Evolutionary conservation across 176 grass and related monocot genomes (phyloP), one percentile per base, ranked within the genome.

Genomic region (Urochloa ruziziensis): DNA sequence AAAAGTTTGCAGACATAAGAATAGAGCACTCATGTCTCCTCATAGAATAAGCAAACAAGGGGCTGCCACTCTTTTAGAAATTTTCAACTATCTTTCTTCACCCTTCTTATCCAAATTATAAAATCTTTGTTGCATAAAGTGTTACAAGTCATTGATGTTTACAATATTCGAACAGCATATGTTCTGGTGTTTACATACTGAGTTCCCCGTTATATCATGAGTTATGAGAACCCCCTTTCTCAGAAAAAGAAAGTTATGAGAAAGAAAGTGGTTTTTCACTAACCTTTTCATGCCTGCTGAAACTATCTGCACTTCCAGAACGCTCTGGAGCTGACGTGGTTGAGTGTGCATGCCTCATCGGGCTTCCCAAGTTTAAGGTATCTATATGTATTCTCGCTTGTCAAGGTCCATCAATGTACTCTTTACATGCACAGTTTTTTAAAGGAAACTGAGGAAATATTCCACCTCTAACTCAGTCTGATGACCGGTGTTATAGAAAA

Each of bases 361-460:
- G 96, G 24, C 73, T 98, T 76, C 92, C 96, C 17, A 98, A 94
- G 81, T 98, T 95, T 74, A 98, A 91, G 93, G 96, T 95, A 86
- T 21, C 29, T 16, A 65, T 61, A 11, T 13, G 47, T 34, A 35
- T 35, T 14, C 6, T 21, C 5, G 7, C 18, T 34, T 27, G 1
- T 48, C 24, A 37, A 66, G 11, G 6, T 80, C 43, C 6, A 75
- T 19, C 25, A 16, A 59, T 77, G 33, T 78, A 34, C 44, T 76
- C 6, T 58, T 72, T 83, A 36, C 74, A 62, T 46, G 21, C 30
- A 62, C 65, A 44, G 30, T 58, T 32, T 29, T 9, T 13, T 74
- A 65, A 44, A 73, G 13, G 57, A 56, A 57, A 57, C 21, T 35
- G 48, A 53, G 35, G 9, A 74, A 57, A 23, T 54, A 68, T 80